Evolutionary conservation across 2,329 filamentous ascomycete species (phyloP).

Genomic region (Trichocomaceae sp.): DNA sequence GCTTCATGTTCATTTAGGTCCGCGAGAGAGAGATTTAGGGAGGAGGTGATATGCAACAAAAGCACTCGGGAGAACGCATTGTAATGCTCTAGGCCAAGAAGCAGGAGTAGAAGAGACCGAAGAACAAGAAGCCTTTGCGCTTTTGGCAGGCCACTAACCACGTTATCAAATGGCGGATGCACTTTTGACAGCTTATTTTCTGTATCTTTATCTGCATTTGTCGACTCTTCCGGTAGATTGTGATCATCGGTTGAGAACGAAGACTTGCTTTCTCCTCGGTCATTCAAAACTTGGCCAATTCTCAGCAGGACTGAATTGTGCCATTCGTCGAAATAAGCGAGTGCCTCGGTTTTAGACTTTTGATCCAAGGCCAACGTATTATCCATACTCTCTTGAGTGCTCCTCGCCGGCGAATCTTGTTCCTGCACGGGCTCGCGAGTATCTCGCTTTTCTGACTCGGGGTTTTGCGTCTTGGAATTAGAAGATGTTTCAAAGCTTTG

Average conservation of each 20-base stretch:
- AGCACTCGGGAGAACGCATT: constrained; percentile 65
- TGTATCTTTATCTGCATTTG: constrained; percentile 22
- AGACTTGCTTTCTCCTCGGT: constrained; percentile 35
- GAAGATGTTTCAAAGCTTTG: constrained; percentile 30
- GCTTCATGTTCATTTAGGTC: constrained; percentile 65
- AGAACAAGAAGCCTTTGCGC: constrained; percentile 57
- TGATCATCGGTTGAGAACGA: not conserved
- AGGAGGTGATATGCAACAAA: constrained; percentile 63
- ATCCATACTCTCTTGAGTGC: not conserved
- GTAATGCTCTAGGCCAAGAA: constrained; percentile 73
- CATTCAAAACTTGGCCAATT: constrained; percentile 62
- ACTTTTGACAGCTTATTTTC: constrained; percentile 30
- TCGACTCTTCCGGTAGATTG: constrained; percentile 16
- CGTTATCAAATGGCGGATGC: constrained; percentile 55
- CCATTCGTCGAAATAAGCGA: constrained; percentile 76
- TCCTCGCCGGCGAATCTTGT: not conserved
- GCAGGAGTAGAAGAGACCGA: constrained; percentile 63
- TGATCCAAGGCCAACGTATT: constrained; percentile 2
- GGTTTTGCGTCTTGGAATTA: constrained; percentile 16
- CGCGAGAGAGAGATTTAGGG: constrained; percentile 60
- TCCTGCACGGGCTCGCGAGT: not conserved
- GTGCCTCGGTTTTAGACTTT: constrained; percentile 44
- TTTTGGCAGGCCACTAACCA: constrained; percentile 40
- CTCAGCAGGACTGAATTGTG: constrained; percentile 62
- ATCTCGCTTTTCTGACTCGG: constrained; percentile 25